Percentiles rank a stretch among this genome's conserved stretches.
Evolutionary conservation across 78 protist genomes (phyloP).

Genomic region (Planoprotostelium fungivorum): DNA sequence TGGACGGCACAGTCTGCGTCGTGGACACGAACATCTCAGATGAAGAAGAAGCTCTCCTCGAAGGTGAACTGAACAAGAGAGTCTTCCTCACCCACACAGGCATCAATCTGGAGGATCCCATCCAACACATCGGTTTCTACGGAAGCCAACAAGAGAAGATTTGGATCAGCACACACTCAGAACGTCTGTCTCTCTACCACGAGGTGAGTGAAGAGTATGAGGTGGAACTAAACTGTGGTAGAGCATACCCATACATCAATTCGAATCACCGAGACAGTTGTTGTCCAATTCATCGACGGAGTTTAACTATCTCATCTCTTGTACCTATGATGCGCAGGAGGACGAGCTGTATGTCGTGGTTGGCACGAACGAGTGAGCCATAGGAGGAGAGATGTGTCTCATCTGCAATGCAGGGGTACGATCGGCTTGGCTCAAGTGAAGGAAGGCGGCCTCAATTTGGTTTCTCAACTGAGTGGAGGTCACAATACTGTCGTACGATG

Average conservation of each 20-base stretch:
- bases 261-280: not conserved
- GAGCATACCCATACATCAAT: not conserved
- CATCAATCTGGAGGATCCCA: not conserved
- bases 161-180: not conserved
- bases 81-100: not conserved
- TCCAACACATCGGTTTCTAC: not conserved
- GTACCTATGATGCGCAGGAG: not conserved
- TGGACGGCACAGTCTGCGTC: not conserved
- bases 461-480: not conserved
- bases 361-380: not conserved
- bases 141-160: not conserved
- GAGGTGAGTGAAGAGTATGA: not conserved
- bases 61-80: not conserved
- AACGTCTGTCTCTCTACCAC: not conserved
- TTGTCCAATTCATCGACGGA: not conserved
- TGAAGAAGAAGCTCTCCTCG: not conserved
- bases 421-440: not conserved
- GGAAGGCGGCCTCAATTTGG: not conserved
- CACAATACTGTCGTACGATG: not conserved
- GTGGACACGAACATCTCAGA: not conserved
- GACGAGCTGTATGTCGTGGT: not conserved
- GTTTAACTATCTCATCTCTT: not conserved
- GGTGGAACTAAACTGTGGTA: not conserved
- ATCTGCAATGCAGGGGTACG: not conserved
- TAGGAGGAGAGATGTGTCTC: not conserved